Base-by-base conservation (phyloP, 768 basidiomycete genomes). In the Xerocomellus chrysenteron region DNA sequence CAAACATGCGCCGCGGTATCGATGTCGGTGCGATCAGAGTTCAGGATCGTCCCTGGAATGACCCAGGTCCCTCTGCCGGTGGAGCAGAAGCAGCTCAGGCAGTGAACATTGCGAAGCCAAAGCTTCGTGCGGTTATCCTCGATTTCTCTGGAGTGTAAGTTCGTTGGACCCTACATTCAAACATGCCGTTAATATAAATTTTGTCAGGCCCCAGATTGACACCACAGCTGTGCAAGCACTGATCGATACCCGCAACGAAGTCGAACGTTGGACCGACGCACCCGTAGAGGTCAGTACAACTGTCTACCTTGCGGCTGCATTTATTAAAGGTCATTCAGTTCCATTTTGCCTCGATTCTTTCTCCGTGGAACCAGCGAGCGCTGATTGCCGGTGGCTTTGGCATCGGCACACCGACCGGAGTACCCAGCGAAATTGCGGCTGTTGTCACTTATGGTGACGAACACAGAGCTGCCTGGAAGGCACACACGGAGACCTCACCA, bases 301-400 rank as follows among this genome's bases (percentile, higher is more conserved):
- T 37, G 30, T 54, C 37, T 11, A 14, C 50, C 24, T 24, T 19
- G 4, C 10, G 4, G 24, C 35, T 26, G 17, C 39, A 41, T n/a
- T 56, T 21, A 47, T 46, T 33, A 59, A 60, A 36, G 49, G 21
- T 48, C 19, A 66, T 76, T 35, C 69, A 93, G 82, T 98, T 97
- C 80, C 96, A 98, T 76, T 99, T 99, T 69, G 88, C 92, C 5
- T 85, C 90, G 36, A 79, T 98, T 36, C 83, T 95, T 52, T 94
- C 92, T 2, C 94, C 94, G 0, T 99, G 95, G 96, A 91, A 93
- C 56, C 84, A 89, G 52, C 88, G 95, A 48, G 91, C 92, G 5
- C 80, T 95, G 35, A 75, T 93, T 46, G 92, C 94, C 5, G 95
- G 89, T 56, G 93, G 93, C 2, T 98, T 98, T 68, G 96, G 96